These are phyloP conservation scores for Nitzschia sp. DNA, from an alignment of 108 stramenopile species.

Conservation along the genomic window DNA sequence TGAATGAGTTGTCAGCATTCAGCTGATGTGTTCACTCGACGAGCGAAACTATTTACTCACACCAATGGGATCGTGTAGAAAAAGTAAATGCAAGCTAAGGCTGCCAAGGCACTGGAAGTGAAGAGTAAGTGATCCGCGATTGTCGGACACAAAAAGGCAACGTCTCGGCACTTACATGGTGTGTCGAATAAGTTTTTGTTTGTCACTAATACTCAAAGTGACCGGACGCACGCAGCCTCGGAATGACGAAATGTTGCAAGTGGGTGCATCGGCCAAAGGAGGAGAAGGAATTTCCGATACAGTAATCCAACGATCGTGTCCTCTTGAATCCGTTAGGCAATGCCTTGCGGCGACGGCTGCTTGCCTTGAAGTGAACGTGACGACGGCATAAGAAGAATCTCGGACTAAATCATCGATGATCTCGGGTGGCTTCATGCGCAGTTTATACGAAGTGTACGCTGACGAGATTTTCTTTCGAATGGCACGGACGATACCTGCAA, in stretches of 20 bases:
- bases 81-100: constrained; percentile 64
- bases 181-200: constrained; percentile 67
- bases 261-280: constrained; percentile 86
- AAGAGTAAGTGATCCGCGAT: background rate
- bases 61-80: constrained; percentile 84
- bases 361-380: constrained; percentile 87
- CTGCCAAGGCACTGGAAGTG: constrained; percentile 36
- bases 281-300: constrained; percentile 67
- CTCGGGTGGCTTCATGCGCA: constrained; percentile 14
- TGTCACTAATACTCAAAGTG: constrained; percentile 74
- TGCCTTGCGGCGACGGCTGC: constrained; percentile 86
- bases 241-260: constrained; percentile 66
- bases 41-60: too few species aligned
- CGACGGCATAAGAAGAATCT: constrained; percentile 85
- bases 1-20: background rate
- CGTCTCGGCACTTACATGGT: constrained; percentile 46
- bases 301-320: constrained; percentile 67
- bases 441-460: background rate
- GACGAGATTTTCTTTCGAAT: background rate
- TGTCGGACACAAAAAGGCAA: too few species aligned
- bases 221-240: constrained; percentile 91
- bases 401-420: constrained; percentile 54
- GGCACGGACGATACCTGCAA: background rate
- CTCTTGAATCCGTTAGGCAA: constrained; percentile 82
- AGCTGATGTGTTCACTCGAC: too few species aligned